Base-by-base conservation (phyloP, 2,329 filamentous ascomycete species). In the Fusarium globosum region DNA sequence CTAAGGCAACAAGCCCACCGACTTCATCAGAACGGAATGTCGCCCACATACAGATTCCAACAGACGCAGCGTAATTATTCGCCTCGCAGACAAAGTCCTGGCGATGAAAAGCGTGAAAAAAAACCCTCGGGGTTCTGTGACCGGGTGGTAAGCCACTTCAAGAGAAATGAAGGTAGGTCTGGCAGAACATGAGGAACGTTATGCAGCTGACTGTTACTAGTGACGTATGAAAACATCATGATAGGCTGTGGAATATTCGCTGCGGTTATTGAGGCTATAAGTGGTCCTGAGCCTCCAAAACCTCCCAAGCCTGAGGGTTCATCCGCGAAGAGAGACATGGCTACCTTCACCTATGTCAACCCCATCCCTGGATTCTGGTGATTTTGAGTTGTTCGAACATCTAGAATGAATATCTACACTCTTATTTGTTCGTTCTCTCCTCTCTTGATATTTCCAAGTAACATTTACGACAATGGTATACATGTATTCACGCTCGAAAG, bases 401-500 rank as follows among this genome's bases (percentile, higher is more conserved):
- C 11, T 4, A 10, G 11, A 10, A 4, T 20, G 6, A 21, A 23
- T 20, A 20, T 20, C 3, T 35, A 0, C 8, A 5, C 12, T 6
- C 6, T 23, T 23, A 2, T 0, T 2, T 23, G 7, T 23, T n/a
- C 0, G 3, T 2, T 15, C 3, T 20, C 30, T 51, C 48, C 30
- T 20, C 30, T 51, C 16, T 51, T 51, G 16, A 35, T 20, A 2
- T 23, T 35, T 11, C 1, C 0, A 23, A 7, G 4, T 18, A 51
- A 5, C 7, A 30, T 9, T n/a, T n/a, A 4, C 15, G 7, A 14
- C 10, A 12, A 30, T 4, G 7, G 15, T n/a, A 30, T 16, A 12
- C 23, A 7, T 23, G 1, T 13, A 9, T 45, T 8, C 23, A 26
- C 7, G 20, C 11, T 46, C 18, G 4, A 12, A 8, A 2, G 8